These are phyloP conservation scores for Plasmodium blacklocki DNA, from an alignment of 169 alveolate species.

Conservation along the genomic window DNA sequence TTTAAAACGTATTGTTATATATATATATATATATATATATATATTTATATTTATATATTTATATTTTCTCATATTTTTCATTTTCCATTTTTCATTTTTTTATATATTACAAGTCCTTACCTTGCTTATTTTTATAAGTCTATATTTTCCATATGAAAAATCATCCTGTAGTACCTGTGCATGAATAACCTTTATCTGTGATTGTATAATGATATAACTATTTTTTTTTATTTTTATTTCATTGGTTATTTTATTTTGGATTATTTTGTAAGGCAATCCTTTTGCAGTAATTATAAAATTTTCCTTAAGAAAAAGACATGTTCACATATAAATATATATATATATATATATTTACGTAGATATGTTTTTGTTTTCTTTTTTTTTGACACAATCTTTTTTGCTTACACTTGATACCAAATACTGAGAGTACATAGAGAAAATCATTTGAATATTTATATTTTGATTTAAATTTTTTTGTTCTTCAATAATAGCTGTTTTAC, in stretches of 20 bases:
- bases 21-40: background rate
- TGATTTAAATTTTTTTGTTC: background rate
- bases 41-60: background rate
- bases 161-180: conserved; percentile 6
- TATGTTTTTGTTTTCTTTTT: background rate
- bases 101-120: background rate
- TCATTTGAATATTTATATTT: conserved; percentile 4
- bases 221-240: conserved; percentile 14
- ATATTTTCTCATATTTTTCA: too few relatives aligned
- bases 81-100: too few relatives aligned
- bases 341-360: background rate
- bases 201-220: conserved; percentile 32
- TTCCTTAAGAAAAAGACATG: conserved; percentile 1
- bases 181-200: conserved; percentile 23
- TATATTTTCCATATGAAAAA: conserved; percentile 9
- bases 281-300: conserved; percentile 12
- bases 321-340: background rate
- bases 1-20: background rate
- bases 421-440: conserved; percentile 23
- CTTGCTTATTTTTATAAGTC: conserved; percentile 29
- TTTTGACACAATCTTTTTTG: too few relatives aligned
- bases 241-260: background rate
- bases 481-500: conserved; percentile 59
- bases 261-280: conserved; percentile 56
- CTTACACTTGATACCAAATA: conserved; percentile 27